Conservation (phyloP, 495 filamentous ascomycete species). For the Penicillium angulare region DNA sequence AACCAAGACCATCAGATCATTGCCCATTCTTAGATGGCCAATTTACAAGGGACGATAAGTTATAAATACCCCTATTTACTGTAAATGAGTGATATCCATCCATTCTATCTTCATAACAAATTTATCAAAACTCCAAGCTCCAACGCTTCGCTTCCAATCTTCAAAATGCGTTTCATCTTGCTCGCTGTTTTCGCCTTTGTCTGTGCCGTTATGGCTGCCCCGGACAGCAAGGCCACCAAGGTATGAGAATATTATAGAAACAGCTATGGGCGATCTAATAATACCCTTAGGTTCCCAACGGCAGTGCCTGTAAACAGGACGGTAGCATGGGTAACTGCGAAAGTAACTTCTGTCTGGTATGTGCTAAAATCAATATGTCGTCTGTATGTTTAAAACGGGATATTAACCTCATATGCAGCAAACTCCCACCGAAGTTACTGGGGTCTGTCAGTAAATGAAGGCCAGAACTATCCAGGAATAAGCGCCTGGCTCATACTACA, state of each 20-base stretch:
- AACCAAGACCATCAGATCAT: no score
- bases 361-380: not conserved
- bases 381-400: not conserved
- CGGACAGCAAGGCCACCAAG: not conserved
- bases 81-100: no score
- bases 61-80: no score
- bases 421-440: not conserved
- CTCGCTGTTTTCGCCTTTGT: not conserved
- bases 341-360: constrained; percentile 7
- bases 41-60: no score
- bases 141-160: no score
- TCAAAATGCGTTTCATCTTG: constrained; percentile 1
- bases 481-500: no score
- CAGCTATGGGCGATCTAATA: not conserved
- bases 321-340: constrained; percentile 3
- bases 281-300: not conserved
- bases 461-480: no score
- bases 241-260: not conserved
- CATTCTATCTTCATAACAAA: no score
- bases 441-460: not conserved
- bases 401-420: not conserved
- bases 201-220: not conserved
- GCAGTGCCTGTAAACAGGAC: constrained; percentile 1
- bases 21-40: no score
- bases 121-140: no score